Evolutionary conservation across 176 grass and related monocot genomes (phyloP).

Genomic region (Cenchrus fungigraminus): DNA sequence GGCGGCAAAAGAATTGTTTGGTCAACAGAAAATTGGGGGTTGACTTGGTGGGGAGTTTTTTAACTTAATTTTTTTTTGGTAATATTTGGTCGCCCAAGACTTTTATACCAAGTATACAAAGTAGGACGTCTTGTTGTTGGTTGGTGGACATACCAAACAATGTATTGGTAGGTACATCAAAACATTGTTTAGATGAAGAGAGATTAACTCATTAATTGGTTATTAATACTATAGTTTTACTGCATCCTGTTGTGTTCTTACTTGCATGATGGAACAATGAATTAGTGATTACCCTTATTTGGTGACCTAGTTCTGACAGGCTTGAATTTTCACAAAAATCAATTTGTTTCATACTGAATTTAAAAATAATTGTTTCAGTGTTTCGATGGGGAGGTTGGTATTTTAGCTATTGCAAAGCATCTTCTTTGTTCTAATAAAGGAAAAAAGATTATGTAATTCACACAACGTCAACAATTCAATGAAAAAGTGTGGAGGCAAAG

Average conservation of each 20-base stretch:
- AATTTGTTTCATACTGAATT: too few species aligned
- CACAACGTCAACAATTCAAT: too few species aligned
- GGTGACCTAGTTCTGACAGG: background rate
- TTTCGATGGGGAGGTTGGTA: too few species aligned
- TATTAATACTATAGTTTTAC: background rate
- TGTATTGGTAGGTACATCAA: conserved; percentile 15
- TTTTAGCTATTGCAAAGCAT: too few species aligned
- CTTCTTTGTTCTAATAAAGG: too few species aligned
- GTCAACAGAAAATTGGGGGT: background rate
- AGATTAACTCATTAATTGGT: conserved; percentile 26
- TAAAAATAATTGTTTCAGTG: too few species aligned
- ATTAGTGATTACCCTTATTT: background rate
- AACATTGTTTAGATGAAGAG: conserved; percentile 9
- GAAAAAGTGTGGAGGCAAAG: too few species aligned
- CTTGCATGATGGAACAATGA: background rate
- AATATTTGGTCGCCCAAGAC: background rate
- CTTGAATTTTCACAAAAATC: too few species aligned
- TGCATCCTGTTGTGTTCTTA: background rate
- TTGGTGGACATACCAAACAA: conserved; percentile 16
- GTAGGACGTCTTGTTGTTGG: background rate
- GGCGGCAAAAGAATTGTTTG: background rate
- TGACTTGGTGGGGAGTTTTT: background rate
- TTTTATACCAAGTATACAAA: conserved; percentile 42
- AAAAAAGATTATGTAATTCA: too few species aligned
- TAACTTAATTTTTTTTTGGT: background rate